phyloP scores from a whole-genome alignment of 129 eudicot genomes.

The Smallanthus sonchifolius region DNA sequence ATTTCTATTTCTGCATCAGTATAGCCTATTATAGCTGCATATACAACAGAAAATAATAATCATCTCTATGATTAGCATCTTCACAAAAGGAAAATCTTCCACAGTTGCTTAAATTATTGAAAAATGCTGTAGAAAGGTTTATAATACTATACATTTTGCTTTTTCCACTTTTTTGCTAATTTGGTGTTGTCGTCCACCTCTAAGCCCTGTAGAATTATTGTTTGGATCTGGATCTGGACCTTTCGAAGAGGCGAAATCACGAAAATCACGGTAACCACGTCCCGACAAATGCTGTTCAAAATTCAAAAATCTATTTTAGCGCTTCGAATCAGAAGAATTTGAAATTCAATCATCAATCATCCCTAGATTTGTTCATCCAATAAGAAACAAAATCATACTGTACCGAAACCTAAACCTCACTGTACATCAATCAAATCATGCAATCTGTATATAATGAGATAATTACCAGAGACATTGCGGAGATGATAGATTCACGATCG shows the following conservation, averaged over 20 bases:
- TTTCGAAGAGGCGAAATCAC: conserved; percentile 38
- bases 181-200: background rate
- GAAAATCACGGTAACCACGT: conserved; percentile 43
- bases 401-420: background rate
- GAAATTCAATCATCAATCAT: background rate
- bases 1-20: conserved; percentile 53
- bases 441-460: background rate
- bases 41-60: conserved; percentile 8
- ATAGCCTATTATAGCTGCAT: conserved; percentile 39
- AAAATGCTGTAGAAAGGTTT: background rate
- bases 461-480: conserved; percentile 46
- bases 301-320: conserved; percentile 29
- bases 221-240: conserved; percentile 78
- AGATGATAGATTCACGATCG: conserved; percentile 63
- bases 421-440: background rate
- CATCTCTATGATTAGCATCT: conserved; percentile 20
- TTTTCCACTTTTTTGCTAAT: conserved; percentile 51
- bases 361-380: background rate
- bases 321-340: conserved; percentile 9
- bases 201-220: conserved; percentile 38
- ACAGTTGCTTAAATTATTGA: conserved; percentile 8
- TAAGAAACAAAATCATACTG: background rate
- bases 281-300: conserved; percentile 75
- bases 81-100: conserved; percentile 8
- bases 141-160: conserved; percentile 53